Conservation (phyloP, 2,329 filamentous ascomycete species). For the Epichloe gansuensis region DNA sequence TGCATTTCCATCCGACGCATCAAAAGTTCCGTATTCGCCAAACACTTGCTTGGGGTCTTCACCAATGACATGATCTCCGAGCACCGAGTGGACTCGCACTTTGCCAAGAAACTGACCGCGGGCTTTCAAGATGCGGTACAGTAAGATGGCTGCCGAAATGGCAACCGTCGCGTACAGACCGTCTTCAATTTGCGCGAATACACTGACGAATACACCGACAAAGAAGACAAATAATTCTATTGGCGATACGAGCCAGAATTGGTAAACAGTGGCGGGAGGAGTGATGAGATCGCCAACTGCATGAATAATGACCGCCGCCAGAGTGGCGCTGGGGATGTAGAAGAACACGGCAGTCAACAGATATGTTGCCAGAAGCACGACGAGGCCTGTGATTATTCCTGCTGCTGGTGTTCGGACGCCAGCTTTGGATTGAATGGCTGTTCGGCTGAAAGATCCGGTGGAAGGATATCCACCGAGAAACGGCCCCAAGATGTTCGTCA, state of each 20-base stretch:
- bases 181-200: slow-evolving; percentile 81
- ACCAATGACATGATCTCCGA: slow-evolving; percentile 61
- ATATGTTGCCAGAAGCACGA: slow-evolving; percentile 85
- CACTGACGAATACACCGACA: slow-evolving; percentile 74
- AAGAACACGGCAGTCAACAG: slow-evolving; percentile 80
- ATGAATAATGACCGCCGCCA: slow-evolving; percentile 88
- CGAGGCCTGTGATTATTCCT: slow-evolving; percentile 71
- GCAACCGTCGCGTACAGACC: slow-evolving; percentile 82
- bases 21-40: slow-evolving; percentile 45
- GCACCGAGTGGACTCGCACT: slow-evolving; percentile 58
- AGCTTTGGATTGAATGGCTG: slow-evolving; percentile 93
- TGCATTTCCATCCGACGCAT: slow-evolving; percentile 30
- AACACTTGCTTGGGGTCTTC: slow-evolving; percentile 35
- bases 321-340: slow-evolving; percentile 72
- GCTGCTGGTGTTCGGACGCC: slow-evolving; percentile 86
- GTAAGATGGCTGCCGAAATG: slow-evolving; percentile 61
- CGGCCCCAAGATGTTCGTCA: slow-evolving; percentile 79
- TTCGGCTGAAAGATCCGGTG: slow-evolving; percentile 91
- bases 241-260: slow-evolving; percentile 90
- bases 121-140: slow-evolving; percentile 75
- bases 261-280: slow-evolving; percentile 78
- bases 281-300: slow-evolving; percentile 89
- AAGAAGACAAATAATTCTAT: slow-evolving; percentile 90
- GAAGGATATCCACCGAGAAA: slow-evolving; percentile 87
- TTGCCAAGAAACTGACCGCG: slow-evolving; percentile 69